Evolutionary conservation across 139 green algal species (phyloP).

Genomic region (Chlamydomonas sp.): DNA sequence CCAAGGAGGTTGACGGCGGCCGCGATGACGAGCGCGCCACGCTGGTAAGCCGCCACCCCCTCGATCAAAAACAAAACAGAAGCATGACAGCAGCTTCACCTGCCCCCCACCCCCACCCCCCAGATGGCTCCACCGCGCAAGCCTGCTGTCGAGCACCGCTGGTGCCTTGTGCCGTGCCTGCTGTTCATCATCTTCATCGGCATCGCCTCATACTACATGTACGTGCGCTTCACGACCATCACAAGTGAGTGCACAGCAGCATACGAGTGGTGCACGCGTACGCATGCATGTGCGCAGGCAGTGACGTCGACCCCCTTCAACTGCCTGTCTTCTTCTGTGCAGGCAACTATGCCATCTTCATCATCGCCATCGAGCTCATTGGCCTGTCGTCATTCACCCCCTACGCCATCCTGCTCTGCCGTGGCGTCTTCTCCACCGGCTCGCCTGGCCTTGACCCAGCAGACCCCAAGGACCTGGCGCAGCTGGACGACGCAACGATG

Average conservation of each 20-base stretch:
- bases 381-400: conserved; percentile 34
- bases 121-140: no score
- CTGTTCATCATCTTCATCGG: conserved; percentile 11
- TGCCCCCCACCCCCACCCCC: no score
- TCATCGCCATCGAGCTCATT: conserved; percentile 35
- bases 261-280: no score
- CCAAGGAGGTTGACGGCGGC: no score
- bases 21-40: no score
- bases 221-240: conserved; percentile 1
- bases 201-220: conserved; percentile 12
- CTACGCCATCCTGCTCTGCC: conserved; percentile 31
- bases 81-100: no score
- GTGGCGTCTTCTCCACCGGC: conserved; percentile 16
- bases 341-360: conserved; percentile 24
- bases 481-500: no score
- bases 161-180: conserved; percentile 4
- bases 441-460: conserved; percentile 16
- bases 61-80: no score
- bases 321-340: no score
- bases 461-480: no score
- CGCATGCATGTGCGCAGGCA: not conserved
- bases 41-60: no score
- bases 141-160: conserved; percentile 8
- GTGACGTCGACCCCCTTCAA: no score
- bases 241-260: not conserved